Evolutionary conservation across 768 basidiomycete species (phyloP).

Genomic region (Mycena olivaceomarginata): DNA sequence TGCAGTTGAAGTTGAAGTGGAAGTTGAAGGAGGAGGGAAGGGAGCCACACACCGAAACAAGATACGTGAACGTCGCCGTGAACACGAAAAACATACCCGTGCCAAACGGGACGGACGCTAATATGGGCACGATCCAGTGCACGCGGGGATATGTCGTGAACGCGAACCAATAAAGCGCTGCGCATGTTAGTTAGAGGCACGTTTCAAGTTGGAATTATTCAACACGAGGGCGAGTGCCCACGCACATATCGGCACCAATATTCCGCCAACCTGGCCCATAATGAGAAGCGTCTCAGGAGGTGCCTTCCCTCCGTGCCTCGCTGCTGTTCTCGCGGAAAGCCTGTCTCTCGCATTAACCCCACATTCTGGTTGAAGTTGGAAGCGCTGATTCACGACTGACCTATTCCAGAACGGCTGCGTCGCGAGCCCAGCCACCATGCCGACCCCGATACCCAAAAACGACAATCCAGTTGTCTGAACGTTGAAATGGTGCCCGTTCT

Average conservation of each 20-base stretch:
- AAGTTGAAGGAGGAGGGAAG: background rate
- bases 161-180: conserved; percentile 79
- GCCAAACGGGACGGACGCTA: conserved; percentile 81
- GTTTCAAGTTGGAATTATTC: conserved; percentile 50
- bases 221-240: conserved; percentile 52
- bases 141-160: conserved; percentile 69
- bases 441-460: conserved; percentile 78
- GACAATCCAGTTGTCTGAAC: conserved; percentile 72
- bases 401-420: conserved; percentile 75
- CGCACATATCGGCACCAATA: conserved; percentile 77
- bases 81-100: conserved; percentile 80
- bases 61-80: conserved; percentile 82
- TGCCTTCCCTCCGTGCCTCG: conserved; percentile 64
- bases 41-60: conserved; percentile 65
- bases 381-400: conserved; percentile 57
- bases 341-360: conserved; percentile 50
- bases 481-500: conserved; percentile 67
- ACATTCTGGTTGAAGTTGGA: background rate
- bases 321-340: conserved; percentile 58
- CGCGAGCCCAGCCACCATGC: conserved; percentile 70
- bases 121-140: conserved; percentile 81
- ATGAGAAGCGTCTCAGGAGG: conserved; percentile 81
- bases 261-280: conserved; percentile 81
- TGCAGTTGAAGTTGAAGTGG: background rate
- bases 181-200: conserved; percentile 40